A percentile compares a stretch with the other conserved stretches of the same genome.
Evolutionary conservation across 2,329 filamentous ascomycete species (phyloP).

Genomic region (Berkeleyomyces basicola): DNA sequence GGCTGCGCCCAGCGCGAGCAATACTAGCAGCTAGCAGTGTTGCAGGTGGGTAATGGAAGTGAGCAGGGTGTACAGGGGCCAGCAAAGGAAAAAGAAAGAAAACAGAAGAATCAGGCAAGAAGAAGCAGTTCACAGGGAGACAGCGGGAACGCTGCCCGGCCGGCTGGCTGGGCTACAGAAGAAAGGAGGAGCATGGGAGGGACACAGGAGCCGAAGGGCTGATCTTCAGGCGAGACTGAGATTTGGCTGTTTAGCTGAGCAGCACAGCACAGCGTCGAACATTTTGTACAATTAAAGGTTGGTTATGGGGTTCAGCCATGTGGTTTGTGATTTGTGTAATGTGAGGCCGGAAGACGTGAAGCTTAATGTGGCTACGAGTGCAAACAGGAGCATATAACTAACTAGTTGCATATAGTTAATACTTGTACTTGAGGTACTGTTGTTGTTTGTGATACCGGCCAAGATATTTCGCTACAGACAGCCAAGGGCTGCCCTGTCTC

Average conservation of each 20-base stretch:
- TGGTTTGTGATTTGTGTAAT: too few relatives aligned
- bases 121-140: not conserved
- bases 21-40: conserved; percentile 17
- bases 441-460: not conserved
- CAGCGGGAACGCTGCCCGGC: not conserved
- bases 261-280: too few relatives aligned
- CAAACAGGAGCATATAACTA: not conserved
- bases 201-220: not conserved
- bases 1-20: conserved; percentile 11
- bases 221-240: not conserved
- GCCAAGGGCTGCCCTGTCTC: not conserved
- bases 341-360: too few relatives aligned
- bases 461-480: not conserved
- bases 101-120: not conserved
- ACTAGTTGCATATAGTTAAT: not conserved
- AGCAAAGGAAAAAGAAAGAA: not conserved
- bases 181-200: not conserved
- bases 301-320: too few relatives aligned
- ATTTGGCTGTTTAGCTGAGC: not conserved
- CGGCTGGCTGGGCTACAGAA: too few relatives aligned
- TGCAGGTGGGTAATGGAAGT: conserved; percentile 1
- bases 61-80: not conserved
- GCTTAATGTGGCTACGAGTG: too few relatives aligned
- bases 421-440: not conserved
- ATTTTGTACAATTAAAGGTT: too few relatives aligned